Base-by-base conservation (phyloP, 2,329 filamentous ascomycete species). In the Nigrograna mackinnonii region DNA sequence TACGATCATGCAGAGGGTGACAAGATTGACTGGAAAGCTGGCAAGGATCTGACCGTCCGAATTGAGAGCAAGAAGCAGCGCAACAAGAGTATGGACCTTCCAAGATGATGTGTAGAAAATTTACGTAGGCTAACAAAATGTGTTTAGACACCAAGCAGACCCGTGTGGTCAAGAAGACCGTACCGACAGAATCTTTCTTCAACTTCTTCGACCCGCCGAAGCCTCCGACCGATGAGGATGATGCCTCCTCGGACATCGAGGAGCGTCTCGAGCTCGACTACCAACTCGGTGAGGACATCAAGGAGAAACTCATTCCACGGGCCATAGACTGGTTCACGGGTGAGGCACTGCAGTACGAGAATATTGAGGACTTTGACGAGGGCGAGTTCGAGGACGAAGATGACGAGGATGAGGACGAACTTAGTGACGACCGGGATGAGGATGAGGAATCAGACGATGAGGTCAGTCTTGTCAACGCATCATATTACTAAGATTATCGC, bases 311-410 rank as follows among this genome's bases (percentile, higher is more conserved):
- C 54, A 99, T 99, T 58, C 94, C 94, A 53, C 91, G 92, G 58
- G 94, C 95, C 44, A 94, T 99, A 62, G 94, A 99, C 75, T 99
- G 94, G 94, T 99, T 99, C 72, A 99, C 94, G 39, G 94, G 94
- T 44, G 94, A 99, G 76, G 94, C 94, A 57, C 85, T 99, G 52
- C 91, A 94, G 59, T 99, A 90, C 60, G 94, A 99, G 79, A 92
- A 96, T 70, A 73, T 96, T 47, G 87, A 95, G 41, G 91, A 92
- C 49, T 78, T 91, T 51, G 87, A 91, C 42, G 87, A 86, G 60
- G 88, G 86, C 50, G 89, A 89, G 52, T 90, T 88, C 55, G 87
- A 92, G 46, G 91, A 95, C 39, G 91, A 96, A 20, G 90, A 95
- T 14, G 92, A 96, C 39, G 91, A 96, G 44, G 91, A 95, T 39